Conservation (phyloP, 768 basidiomycete genomes). For the Amanita rimosa region DNA sequence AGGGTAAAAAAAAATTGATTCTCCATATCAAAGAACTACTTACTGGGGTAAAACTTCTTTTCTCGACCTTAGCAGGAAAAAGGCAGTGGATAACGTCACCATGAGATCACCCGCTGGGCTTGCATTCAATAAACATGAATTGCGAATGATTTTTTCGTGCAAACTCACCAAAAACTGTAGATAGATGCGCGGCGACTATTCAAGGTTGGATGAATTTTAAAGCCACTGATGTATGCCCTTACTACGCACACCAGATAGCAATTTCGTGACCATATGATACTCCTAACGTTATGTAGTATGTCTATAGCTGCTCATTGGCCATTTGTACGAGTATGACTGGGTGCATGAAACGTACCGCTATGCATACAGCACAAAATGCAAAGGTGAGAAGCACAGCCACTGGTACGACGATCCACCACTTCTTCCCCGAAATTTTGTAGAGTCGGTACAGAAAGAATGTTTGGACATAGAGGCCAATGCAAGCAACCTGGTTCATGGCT, state of each 20-base stretch:
- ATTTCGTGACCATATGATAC: conserved; percentile 10
- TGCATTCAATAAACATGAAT: not conserved
- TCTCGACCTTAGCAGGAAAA: conserved; percentile 18
- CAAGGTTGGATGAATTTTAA: not conserved
- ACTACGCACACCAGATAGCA: conserved; percentile 17
- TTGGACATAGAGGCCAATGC: conserved; percentile 22
- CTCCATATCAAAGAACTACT: not conserved
- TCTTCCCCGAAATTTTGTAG: conserved; percentile 15
- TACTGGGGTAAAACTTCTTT: conserved; percentile 19
- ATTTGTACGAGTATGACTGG: not conserved
- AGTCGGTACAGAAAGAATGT: conserved; percentile 20
- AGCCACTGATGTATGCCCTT: not conserved
- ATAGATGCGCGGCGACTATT: conserved; percentile 18
- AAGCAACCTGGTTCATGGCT: conserved; percentile 15
- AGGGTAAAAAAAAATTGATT: not conserved
- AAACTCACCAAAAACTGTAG: conserved; percentile 16
- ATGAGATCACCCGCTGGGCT: conserved; percentile 18
- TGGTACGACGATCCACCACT: conserved; percentile 13
- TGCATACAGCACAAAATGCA: conserved; percentile 15
- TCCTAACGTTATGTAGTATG: conserved; percentile 16
- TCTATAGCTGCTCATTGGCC: conserved; percentile 9
- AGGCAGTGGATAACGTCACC: conserved; percentile 16
- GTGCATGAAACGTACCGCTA: conserved; percentile 15
- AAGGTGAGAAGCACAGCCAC: conserved; percentile 15
- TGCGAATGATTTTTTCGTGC: not conserved